Base-by-base conservation (phyloP, 1,284 basidiomycete species). In the Fistulina hepatica region DNA sequence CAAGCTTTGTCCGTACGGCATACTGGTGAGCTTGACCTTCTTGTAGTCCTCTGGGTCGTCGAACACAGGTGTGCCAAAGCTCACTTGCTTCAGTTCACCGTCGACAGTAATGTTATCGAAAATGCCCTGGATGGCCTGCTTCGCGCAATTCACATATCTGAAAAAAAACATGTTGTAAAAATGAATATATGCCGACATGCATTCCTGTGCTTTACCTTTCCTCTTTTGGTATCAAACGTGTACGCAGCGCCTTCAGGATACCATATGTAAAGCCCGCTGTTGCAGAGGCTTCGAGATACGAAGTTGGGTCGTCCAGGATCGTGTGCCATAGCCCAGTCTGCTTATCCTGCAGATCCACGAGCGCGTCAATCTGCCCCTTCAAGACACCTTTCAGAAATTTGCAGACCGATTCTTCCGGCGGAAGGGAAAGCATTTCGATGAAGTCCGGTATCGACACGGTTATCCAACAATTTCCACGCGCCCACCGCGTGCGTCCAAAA, bases 1-100 rank as follows among this genome's bases (percentile, higher is more conserved):
- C 45, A 78, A 52, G 39, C 73, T 73, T 50, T 77, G 73, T 6
- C 76, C 74, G 44, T 77, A 79, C 3, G 75, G 74, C 75, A 77
- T 78, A 35, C 69, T 68, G 7, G 75, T 80, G 49, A 76, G 56
- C 13, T 65, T 61, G 34, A 76, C 66, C 34, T 66, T 58, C 51
- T 66, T 73, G 54, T 76, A 76, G 37, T 65, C 69, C 40, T 76
- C 68, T 23, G 69, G 50, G 44, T 69, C 56, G 40, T 66, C 56
- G 39, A 75, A 75, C 36, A 78, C 71, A 11, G 69, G 73, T 5
- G 73, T 75, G 8, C 74, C 74, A 47, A 76, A 76, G 4, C 71
- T 73, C 34, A 71, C 69, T 46, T 72, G 60, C 52, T 59, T 51
- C 47, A 77, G 53, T 53, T 78, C 69, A 23, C 75, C 74, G 31